Evolutionary conservation across 2,329 filamentous ascomycete species (phyloP).

Genomic region (Canariomyces notabilis): DNA sequence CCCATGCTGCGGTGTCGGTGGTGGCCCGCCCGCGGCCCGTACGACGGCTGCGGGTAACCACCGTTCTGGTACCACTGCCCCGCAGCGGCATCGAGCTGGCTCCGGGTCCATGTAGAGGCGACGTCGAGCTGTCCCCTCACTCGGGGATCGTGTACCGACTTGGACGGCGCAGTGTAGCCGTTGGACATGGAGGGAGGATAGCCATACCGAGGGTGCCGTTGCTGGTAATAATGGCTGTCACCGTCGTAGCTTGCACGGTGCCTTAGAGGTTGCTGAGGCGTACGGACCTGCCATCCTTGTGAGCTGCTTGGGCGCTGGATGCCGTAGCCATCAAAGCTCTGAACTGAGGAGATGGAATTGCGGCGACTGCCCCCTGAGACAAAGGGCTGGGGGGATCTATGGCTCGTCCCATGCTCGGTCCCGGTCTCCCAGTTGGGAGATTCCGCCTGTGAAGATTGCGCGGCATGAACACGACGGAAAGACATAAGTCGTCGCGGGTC

Average conservation of each 20-base stretch:
- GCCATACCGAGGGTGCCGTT: conserved; percentile 14
- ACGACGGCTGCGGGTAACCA: conserved; percentile 32
- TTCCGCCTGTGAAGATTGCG: conserved; percentile 17
- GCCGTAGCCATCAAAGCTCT: conserved; percentile 17
- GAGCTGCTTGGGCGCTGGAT: conserved; percentile 17
- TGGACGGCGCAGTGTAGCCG: conserved; percentile 20
- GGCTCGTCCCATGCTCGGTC: conserved; percentile 26
- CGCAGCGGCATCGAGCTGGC: conserved; percentile 21
- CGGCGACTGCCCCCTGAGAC: conserved; percentile 27
- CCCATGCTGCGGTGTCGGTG: conserved; percentile 36
- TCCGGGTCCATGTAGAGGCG: conserved; percentile 23
- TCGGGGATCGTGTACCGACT: conserved; percentile 22
- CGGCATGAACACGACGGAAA: conserved; percentile 19
- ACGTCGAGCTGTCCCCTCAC: conserved; percentile 20
- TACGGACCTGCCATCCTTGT: conserved; percentile 19
- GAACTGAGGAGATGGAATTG: conserved; percentile 31
- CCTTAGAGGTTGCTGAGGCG: conserved; percentile 23
- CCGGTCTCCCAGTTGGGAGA: conserved; percentile 28
- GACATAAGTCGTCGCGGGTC: conserved; percentile 26
- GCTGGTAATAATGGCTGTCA: conserved; percentile 22
- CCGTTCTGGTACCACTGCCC: conserved; percentile 30
- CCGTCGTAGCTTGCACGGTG: conserved; percentile 34
- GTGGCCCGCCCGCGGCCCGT: conserved; percentile 35
- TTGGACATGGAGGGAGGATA: conserved; percentile 27
- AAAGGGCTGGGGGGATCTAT: conserved; percentile 25